Evolutionary conservation across 208 protist genomes (phyloP).

Genomic region (Trypanosoma lewisi): DNA sequence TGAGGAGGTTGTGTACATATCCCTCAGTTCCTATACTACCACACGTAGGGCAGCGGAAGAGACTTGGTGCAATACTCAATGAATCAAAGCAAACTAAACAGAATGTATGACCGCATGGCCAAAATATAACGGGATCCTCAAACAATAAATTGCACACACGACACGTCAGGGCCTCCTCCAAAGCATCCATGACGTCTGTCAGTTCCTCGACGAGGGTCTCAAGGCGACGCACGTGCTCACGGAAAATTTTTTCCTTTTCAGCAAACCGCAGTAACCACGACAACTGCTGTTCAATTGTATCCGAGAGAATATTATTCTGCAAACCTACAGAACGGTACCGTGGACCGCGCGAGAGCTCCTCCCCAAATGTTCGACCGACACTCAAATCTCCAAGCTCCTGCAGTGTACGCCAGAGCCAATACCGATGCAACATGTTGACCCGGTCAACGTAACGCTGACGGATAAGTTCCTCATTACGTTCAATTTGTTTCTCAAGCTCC

Average conservation of each 20-base stretch:
- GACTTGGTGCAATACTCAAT: slow-evolving; percentile 75
- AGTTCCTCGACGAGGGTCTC: slow-evolving; percentile 79
- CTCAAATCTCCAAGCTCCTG: slow-evolving; percentile 74
- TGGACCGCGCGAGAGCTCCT: slow-evolving; percentile 77
- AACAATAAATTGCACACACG: slow-evolving; percentile 73
- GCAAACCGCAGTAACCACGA: slow-evolving; percentile 67
- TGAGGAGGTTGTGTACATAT: slow-evolving; percentile 79
- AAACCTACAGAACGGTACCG: slow-evolving; percentile 77
- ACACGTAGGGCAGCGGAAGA: slow-evolving; percentile 81
- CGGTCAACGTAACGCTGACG: slow-evolving; percentile 65
- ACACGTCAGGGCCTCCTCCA: slow-evolving; percentile 77
- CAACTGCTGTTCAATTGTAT: slow-evolving; percentile 76
- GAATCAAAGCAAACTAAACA: slow-evolving; percentile 77
- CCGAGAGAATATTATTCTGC: slow-evolving; percentile 81
- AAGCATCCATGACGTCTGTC: slow-evolving; percentile 76
- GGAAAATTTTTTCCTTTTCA: slow-evolving; percentile 56
- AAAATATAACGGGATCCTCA: slow-evolving; percentile 83
- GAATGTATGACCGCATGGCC: slow-evolving; percentile 87
- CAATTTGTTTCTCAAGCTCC: slow-evolving; percentile 29
- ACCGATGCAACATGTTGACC: slow-evolving; percentile 78
- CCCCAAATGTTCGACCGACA: slow-evolving; percentile 72
- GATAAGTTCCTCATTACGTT: slow-evolving; percentile 44
- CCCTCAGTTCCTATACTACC: slow-evolving; percentile 87
- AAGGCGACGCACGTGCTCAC: slow-evolving; percentile 53
- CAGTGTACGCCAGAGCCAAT: slow-evolving; percentile 87